Evolutionary conservation across 768 basidiomycete species (phyloP), one percentile per base, ranked within the genome.

Genomic region (Russula foetens): DNA sequence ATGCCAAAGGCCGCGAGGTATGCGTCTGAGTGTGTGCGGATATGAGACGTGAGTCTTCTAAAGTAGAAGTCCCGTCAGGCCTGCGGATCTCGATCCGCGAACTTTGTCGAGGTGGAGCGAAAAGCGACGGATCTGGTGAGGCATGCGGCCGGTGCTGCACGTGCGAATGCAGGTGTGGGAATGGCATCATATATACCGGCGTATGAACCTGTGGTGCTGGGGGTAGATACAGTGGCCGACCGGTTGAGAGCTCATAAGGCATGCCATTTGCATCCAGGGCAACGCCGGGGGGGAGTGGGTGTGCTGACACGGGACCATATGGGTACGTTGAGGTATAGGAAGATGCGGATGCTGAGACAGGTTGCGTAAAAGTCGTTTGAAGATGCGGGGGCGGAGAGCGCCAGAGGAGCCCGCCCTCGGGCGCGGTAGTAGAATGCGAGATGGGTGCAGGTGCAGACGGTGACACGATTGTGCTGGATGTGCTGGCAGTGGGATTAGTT

Each of bases 171-270:
- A 87, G 78, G 68, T 84, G 86, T 41, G 84, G 81, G 28, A 83
- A 88, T 15, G 83, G 75, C 75, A 87, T 79, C 29, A 79, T 76
- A 3, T 78, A 76, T 21, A 83, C 80, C 14, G 79, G 76, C n/a
- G 78, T 65, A 2, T 44, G 54, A 28, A 65, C 52, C 33, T 63
- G 64, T 19, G 59, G 39, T 7, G 65, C 57, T 12, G 71, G 73
- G 63, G 84, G 81, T 29, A 92, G 76, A 67, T 86, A 86, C 35
- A 92, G 84, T 12, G 88, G 82, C 41, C 88, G 88, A 43, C 91
- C 91, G 5, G 88, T 91, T 15, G 88, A 84, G 53, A 91, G 69
- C 71, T 92, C 90, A 69, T 85, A 92, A n/a, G 88, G 77, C 74
- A 90, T 78, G 33, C 90, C 90, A 61, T 88, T 84, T 56, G 84